phyloP scores from a whole-genome alignment of 192 early-diverging fungal species.

The Coemansia sp. region DNA sequence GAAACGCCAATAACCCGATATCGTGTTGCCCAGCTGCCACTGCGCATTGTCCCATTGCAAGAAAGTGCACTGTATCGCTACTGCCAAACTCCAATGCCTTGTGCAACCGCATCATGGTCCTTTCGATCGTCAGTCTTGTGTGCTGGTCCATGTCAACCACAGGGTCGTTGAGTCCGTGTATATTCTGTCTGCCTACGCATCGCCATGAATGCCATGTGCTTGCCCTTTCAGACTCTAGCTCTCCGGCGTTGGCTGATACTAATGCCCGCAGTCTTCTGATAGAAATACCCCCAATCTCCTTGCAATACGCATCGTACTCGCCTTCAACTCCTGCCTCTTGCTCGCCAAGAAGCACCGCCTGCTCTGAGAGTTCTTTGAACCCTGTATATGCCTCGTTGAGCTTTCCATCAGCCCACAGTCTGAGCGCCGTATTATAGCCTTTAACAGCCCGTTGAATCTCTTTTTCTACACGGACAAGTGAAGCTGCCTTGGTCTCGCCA shows the following conservation, averaged over 20 bases:
- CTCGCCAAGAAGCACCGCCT: constrained; percentile 6
- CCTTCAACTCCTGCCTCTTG: constrained; percentile 28
- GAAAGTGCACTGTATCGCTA: constrained; percentile 10
- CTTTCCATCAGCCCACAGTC: constrained; percentile 20
- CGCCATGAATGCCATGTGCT: background rate
- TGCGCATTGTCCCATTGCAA: constrained; percentile 37
- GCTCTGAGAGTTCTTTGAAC: constrained; percentile 15
- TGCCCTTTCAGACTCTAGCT: constrained; percentile 3
- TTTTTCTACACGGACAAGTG: constrained; percentile 27
- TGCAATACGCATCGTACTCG: constrained; percentile 42
- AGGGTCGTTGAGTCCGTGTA: background rate
- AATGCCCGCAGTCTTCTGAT: constrained; percentile 30
- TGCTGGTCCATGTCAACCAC: background rate
- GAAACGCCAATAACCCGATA: constrained; percentile 25
- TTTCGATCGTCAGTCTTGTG: background rate
- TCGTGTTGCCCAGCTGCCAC: constrained; percentile 30
- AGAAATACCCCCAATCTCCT: constrained; percentile 36
- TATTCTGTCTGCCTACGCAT: background rate
- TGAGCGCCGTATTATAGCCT: constrained; percentile 27
- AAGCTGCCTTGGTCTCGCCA: background rate
- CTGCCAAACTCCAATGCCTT: constrained; percentile 19
- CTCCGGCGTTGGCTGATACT: constrained; percentile 20
- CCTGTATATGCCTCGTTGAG: constrained; percentile 9
- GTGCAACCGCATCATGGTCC: constrained; percentile 12
- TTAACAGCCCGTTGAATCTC: constrained; percentile 25